These are phyloP conservation scores for Puccinia horiana DNA, from an alignment of 1,284 basidiomycete genomes.

Conservation along the genomic window DNA sequence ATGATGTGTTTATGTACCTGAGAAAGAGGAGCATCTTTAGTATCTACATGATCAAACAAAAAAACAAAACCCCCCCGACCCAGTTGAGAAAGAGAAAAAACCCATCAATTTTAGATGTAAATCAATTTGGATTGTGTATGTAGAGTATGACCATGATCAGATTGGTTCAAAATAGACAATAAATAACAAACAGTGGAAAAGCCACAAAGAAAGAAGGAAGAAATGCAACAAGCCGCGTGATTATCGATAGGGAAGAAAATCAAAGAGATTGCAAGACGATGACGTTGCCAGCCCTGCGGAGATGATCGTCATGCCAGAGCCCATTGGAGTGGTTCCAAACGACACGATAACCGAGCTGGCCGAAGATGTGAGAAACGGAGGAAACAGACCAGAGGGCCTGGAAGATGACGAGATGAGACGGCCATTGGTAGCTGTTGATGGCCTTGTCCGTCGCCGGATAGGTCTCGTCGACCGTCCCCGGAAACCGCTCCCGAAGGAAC, in stretches of 20 bases:
- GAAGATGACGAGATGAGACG: slow-evolving; percentile 76
- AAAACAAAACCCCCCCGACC: too few species aligned
- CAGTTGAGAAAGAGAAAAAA: too few species aligned
- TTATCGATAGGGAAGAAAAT: background rate
- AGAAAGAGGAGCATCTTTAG: too few species aligned
- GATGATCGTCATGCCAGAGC: slow-evolving; percentile 74
- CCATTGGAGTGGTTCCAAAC: slow-evolving; percentile 69
- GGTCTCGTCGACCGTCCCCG: slow-evolving; percentile 64
- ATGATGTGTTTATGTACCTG: too few species aligned
- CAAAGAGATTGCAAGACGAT: slow-evolving; percentile 64
- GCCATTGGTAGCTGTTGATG: slow-evolving; percentile 73
- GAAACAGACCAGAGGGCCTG: slow-evolving; percentile 67
- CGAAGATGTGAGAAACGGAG: slow-evolving; percentile 61
- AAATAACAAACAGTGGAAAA: background rate
- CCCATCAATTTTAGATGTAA: too few species aligned
- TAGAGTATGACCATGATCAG: too few species aligned
- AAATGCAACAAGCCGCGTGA: too few species aligned
- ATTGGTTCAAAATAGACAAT: too few species aligned
- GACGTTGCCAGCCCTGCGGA: slow-evolving; percentile 72
- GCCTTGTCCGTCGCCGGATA: slow-evolving; percentile 67
- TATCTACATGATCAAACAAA: too few species aligned
- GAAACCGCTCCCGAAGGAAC: slow-evolving; percentile 72
- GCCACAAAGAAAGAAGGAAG: background rate
- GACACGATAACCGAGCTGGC: slow-evolving; percentile 68
- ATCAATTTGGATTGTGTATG: too few species aligned